phyloP scores from a whole-genome alignment of 371 early-diverging fungal genomes.

The Zychaea mexicana region DNA sequence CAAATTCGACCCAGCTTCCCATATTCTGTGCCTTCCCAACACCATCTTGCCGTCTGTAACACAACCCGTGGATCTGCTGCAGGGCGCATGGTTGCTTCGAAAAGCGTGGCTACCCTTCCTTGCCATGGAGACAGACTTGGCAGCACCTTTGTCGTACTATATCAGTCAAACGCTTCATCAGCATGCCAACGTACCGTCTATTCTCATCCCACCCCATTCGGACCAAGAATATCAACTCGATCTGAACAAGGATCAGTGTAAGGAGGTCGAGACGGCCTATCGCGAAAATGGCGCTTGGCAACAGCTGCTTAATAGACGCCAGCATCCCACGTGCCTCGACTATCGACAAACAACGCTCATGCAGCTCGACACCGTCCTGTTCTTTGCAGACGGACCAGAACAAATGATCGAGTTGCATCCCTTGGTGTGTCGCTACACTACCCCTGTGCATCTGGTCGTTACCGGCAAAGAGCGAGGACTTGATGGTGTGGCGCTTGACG shows the following conservation, averaged over 20 bases:
- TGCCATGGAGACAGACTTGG: constrained; percentile 18
- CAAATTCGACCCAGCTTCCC: neutral
- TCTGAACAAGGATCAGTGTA: constrained; percentile 5
- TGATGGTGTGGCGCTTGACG: constrained; percentile 15
- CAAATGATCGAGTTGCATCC: constrained; percentile 33
- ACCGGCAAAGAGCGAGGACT: constrained; percentile 26
- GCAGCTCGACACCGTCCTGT: constrained; percentile 18
- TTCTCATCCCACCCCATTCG: constrained; percentile 26
- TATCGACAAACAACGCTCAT: constrained; percentile 14
- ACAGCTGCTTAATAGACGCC: constrained; percentile 4
- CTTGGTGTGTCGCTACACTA: constrained; percentile 30
- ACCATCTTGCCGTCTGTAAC: constrained; percentile 22
- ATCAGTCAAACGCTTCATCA: constrained; percentile 36
- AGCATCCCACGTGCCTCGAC: constrained; percentile 19
- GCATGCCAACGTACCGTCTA: constrained; percentile 28
- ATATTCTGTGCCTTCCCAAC: constrained; percentile 34
- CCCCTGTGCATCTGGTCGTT: constrained; percentile 25
- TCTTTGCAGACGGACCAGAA: constrained; percentile 30
- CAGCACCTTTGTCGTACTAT: constrained; percentile 30
- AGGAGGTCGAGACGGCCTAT: neutral
- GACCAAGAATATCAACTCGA: constrained; percentile 10
- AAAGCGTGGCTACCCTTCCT: constrained; percentile 36
- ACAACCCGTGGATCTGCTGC: constrained; percentile 42
- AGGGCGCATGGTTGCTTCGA: constrained; percentile 39
- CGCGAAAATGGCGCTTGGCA: constrained; percentile 15